A percentile compares a stretch with the other conserved stretches of the same genome.
Conservation (phyloP, 768 basidiomycete species). For the Auricularia sp. region DNA sequence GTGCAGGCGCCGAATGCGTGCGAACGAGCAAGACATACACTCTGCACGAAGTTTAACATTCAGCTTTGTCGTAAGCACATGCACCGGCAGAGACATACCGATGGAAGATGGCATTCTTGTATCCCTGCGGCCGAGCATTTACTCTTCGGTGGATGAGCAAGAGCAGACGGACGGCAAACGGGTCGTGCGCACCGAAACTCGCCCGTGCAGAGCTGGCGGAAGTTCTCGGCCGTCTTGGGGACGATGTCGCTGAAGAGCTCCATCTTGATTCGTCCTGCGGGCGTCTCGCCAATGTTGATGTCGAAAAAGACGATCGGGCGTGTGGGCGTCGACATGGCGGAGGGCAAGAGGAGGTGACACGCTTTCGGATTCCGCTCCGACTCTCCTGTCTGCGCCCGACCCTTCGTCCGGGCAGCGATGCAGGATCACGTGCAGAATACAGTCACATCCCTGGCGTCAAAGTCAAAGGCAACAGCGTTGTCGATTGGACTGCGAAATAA, state of each 20-base stretch:
- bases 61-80: not conserved
- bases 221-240: slow-evolving; percentile 97
- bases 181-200: slow-evolving; percentile 61
- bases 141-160: slow-evolving; percentile 33
- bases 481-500: too few relatives aligned
- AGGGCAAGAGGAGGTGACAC: not conserved
- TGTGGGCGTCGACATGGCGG: slow-evolving; percentile 4
- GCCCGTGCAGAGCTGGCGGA: slow-evolving; percentile 95
- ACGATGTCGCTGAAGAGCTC: slow-evolving; percentile 94
- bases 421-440: too few relatives aligned
- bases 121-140: slow-evolving; percentile 80
- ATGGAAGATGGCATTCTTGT: slow-evolving; percentile 86
- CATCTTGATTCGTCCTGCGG: slow-evolving; percentile 92
- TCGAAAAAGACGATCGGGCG: slow-evolving; percentile 93
- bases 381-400: too few relatives aligned
- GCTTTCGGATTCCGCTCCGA: too few relatives aligned
- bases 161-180: not conserved
- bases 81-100: slow-evolving; percentile 40
- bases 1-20: slow-evolving; percentile 3
- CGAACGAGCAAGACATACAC: slow-evolving; percentile 41
- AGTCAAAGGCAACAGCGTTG: too few relatives aligned
- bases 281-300: slow-evolving; percentile 91
- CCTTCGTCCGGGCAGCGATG: too few relatives aligned
- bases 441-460: too few relatives aligned
- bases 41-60: slow-evolving; percentile 29